Evolutionary conservation across 2,329 filamentous ascomycete genomes (phyloP).

Genomic region (Fusarium circinatum): DNA sequence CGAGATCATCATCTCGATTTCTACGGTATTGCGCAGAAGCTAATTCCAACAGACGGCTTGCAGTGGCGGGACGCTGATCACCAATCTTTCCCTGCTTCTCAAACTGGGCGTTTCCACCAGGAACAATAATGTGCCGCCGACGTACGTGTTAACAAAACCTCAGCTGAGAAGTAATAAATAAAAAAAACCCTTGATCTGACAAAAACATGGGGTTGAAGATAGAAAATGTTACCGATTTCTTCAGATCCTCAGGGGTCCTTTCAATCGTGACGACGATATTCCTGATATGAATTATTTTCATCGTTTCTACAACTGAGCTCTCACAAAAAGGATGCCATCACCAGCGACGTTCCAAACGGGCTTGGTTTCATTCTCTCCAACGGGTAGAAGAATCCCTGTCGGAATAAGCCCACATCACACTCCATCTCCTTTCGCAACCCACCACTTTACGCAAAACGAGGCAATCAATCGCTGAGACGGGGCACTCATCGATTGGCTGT

Average conservation of each 20-base stretch:
- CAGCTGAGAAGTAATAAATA: background rate
- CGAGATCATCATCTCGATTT: conserved; percentile 26
- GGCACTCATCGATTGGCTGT: conserved; percentile 42
- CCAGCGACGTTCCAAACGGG: conserved; percentile 14
- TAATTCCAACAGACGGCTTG: conserved; percentile 16
- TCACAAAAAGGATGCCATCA: conserved; percentile 29
- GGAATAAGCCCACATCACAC: conserved; percentile 17
- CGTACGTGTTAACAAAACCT: background rate
- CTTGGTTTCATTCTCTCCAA: conserved; percentile 25
- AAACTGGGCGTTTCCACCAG: conserved; percentile 9
- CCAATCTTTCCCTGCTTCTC: conserved; percentile 29
- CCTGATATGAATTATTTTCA: conserved; percentile 3
- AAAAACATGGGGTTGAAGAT: background rate
- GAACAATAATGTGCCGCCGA: conserved; percentile 23
- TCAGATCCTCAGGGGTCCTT: background rate
- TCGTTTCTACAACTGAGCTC: conserved; percentile 12
- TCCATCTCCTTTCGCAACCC: conserved; percentile 37
- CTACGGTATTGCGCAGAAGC: conserved; percentile 1
- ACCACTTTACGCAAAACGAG: conserved; percentile 42
- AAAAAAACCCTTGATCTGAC: background rate
- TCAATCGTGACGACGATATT: background rate
- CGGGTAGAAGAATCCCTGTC: conserved; percentile 23
- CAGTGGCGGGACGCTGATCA: conserved; percentile 31
- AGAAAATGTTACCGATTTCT: conserved; percentile 2
- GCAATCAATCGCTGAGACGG: conserved; percentile 44